Base-by-base conservation (phyloP, 1,284 basidiomycete genomes). In the Ustilago tritici region DNA sequence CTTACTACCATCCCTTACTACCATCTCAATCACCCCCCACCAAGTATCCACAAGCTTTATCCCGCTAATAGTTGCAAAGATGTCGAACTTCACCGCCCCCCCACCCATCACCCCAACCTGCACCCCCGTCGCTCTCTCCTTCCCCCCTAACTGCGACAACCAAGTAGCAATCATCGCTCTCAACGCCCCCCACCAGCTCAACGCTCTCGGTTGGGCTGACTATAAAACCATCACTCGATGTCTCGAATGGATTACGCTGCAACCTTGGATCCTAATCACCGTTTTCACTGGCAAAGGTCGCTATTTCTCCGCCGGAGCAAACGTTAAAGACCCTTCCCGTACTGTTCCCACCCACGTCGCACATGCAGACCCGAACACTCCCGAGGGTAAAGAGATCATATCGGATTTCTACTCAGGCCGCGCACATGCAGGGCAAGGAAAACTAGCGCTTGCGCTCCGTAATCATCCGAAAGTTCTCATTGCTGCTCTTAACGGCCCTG, bases 401-500 rank as follows among this genome's bases (percentile, higher is more conserved):
- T 35, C 56, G 7, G 67, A 74, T 12, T 73, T 61, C 58, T 79
- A 73, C 53, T 52, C 32, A 3, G 32, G 23, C 2, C 55, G 76
- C 0, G 56, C 75, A 0, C 55, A 65, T 0, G 38, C 50, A 2
- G 66, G 68, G 2, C 75, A 80, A 23, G 70, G 70, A 5, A 65
- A 65, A 17, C 56, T 80, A 7, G 69, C 70, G 0, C 19, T 65
- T 10, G 76, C 69, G 34, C 41, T 80, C 14, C 35, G 64, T 9
- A 61, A 36, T 8, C 76, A 76, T 40, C 65, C 72, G 17, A 80
- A 80, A 60, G 56, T 82, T 23, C 34, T 82, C 5, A 78, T 82
- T 43, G 80, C 72, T 31, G 80, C 79, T 2, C 56, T 82, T 35
- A 82, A 82, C 56, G 80, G 79, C 8, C 80, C 80, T 0, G 72